phyloP scores from a whole-genome alignment of 441 rosid genomes.

The Daphne laureola region DNA sequence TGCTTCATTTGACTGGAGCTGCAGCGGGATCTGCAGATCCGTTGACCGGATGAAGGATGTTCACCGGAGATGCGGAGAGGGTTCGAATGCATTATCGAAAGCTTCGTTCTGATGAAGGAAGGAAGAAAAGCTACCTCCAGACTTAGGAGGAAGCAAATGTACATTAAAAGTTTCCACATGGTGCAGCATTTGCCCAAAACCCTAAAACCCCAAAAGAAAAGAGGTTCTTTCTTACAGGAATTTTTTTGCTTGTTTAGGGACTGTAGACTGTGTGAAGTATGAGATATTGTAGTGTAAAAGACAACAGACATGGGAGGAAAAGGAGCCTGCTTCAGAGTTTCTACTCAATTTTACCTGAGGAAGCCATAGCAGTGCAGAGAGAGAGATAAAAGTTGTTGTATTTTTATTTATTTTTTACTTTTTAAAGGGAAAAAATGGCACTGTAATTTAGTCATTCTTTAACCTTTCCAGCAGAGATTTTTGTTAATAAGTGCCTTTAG shows the following conservation, averaged over 20 bases:
- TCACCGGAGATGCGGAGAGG: conserved; percentile 42
- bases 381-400: no score
- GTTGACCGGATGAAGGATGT: conserved; percentile 42
- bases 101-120: conserved; percentile 23
- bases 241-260: conserved; percentile 6
- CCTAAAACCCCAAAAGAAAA: no score
- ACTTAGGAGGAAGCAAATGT: conserved; percentile 31
- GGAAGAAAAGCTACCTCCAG: conserved; percentile 16
- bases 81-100: conserved; percentile 27
- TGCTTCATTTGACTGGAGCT: conserved; percentile 45
- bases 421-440: neutral
- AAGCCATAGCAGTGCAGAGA: conserved; percentile 15
- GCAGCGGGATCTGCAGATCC: conserved; percentile 43
- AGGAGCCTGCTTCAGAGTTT: conserved; percentile 22
- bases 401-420: no score
- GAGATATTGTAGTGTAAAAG: conserved; percentile 13
- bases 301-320: conserved; percentile 6
- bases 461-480: conserved; percentile 16
- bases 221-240: neutral
- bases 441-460: conserved; percentile 39
- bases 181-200: no score
- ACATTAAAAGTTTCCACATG: no score
- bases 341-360: conserved; percentile 31
- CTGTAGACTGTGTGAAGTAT: conserved; percentile 4
- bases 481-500: conserved; percentile 25